A percentile compares a stretch with the other conserved stretches of the same genome.
These are phyloP conservation scores for Vaccinium corymbosum DNA, from an alignment of 148 eudicot species.

Conservation along the genomic window DNA sequence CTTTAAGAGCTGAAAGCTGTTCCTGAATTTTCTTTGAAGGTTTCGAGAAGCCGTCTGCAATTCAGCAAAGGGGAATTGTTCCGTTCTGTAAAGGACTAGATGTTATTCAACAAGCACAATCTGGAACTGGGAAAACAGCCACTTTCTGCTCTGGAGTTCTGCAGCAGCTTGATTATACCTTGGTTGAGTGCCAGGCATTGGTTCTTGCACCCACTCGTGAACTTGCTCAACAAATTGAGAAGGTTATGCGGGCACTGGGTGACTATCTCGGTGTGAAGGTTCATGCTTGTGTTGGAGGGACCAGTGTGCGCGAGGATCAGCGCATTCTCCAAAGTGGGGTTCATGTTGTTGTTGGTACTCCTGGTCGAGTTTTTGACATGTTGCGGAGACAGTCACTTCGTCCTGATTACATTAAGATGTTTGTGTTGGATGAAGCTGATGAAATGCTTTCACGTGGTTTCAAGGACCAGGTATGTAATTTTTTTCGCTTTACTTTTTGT, in stretches of 20 bases:
- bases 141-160: constrained; percentile 49
- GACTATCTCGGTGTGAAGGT: constrained; percentile 48
- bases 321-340: constrained; percentile 44
- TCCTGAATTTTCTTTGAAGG: constrained; percentile 22
- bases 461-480: constrained; percentile 24
- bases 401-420: constrained; percentile 40
- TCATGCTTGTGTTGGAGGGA: constrained; percentile 51
- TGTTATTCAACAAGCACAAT: constrained; percentile 43
- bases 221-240: constrained; percentile 50
- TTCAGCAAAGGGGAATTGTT: constrained; percentile 51
- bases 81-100: constrained; percentile 50
- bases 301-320: constrained; percentile 46
- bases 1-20: background rate
- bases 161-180: constrained; percentile 40
- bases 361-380: constrained; percentile 55
- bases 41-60: constrained; percentile 51
- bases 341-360: constrained; percentile 54
- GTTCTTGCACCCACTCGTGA: constrained; percentile 51
- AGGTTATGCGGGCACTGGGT: constrained; percentile 52
- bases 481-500: background rate
- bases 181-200: constrained; percentile 47
- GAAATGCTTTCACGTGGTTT: constrained; percentile 54
- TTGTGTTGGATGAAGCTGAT: constrained; percentile 53
- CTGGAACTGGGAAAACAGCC: constrained; percentile 50
- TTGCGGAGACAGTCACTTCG: constrained; percentile 38